Conservation (phyloP, 148 eudicot genomes). For the Spergularia bocconei region DNA sequence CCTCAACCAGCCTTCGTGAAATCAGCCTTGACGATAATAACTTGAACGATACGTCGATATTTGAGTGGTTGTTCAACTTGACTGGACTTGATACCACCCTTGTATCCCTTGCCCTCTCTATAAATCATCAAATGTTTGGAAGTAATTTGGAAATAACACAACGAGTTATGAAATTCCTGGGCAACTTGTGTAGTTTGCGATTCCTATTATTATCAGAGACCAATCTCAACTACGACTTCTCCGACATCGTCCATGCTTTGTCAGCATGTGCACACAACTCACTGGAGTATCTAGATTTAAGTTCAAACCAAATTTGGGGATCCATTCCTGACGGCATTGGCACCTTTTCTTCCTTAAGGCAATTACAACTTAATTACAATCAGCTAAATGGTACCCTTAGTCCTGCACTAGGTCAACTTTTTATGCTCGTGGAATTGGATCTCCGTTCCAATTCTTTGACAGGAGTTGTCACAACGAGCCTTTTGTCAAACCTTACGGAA, state of each 20-base stretch:
- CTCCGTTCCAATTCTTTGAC: conserved; percentile 22
- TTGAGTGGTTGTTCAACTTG: conserved; percentile 21
- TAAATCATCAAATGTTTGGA: conserved; percentile 1
- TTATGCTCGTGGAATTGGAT: conserved; percentile 22
- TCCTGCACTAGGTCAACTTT: conserved; percentile 18
- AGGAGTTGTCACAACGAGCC: conserved; percentile 21
- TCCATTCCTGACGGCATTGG: conserved; percentile 26
- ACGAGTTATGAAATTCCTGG: neutral
- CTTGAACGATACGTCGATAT: conserved; percentile 18
- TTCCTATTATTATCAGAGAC: neutral
- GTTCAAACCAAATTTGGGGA: conserved; percentile 15
- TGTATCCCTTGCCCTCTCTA: conserved; percentile 17
- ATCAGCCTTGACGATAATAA: conserved; percentile 7
- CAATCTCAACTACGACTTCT: neutral
- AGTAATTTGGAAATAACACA: neutral
- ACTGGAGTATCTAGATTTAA: conserved; percentile 12
- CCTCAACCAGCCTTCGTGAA: conserved; percentile 6
- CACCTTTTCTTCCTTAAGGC: conserved; percentile 14
- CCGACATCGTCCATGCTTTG: conserved; percentile 9
- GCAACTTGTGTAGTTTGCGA: conserved; percentile 8
- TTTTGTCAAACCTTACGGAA: conserved; percentile 26
- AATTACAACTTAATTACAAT: conserved; percentile 4
- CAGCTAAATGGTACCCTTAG: conserved; percentile 25
- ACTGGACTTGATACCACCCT: conserved; percentile 9
- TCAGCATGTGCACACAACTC: conserved; percentile 19